A percentile compares a stretch with the other conserved stretches of the same genome.
Evolutionary conservation across 495 filamentous ascomycete genomes (phyloP).

Genomic region (Aspergillus nanangensis): DNA sequence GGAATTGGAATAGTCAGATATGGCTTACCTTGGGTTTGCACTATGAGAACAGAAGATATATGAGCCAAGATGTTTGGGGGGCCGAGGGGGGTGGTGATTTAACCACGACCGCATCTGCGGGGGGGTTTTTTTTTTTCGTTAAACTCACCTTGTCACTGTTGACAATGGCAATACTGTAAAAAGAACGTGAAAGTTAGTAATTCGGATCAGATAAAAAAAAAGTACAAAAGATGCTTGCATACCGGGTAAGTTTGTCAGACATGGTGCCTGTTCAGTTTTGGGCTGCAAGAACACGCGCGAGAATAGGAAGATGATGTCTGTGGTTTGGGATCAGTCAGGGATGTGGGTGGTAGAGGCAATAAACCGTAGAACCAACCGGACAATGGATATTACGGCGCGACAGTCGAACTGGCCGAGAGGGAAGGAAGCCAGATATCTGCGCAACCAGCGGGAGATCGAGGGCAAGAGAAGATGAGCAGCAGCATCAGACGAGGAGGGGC

Average conservation of each 20-base stretch:
- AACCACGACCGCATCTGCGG: conserved; percentile 15
- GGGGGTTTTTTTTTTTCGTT: too few species aligned
- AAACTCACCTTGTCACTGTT: conserved; percentile 85
- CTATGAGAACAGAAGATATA: conserved; percentile 39
- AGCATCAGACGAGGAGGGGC: conserved; percentile 21
- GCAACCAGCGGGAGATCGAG: conserved; percentile 9
- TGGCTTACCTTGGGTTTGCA: conserved; percentile 90
- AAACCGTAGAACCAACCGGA: conserved; percentile 2
- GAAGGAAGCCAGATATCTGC: conserved; percentile 15
- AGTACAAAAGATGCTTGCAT: conserved; percentile 18
- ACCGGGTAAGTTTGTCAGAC: conserved; percentile 86
- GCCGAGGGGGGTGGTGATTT: too few species aligned
- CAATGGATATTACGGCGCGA: conserved; percentile 10
- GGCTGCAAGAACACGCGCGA: conserved; percentile 13
- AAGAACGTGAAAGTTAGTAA: conserved; percentile 10
- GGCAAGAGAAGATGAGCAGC: conserved; percentile 9
- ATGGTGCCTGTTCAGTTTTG: conserved; percentile 43
- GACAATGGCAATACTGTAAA: conserved; percentile 88
- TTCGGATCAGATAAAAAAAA: neutral
- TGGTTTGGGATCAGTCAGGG: neutral
- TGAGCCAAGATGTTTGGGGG: conserved; percentile 34
- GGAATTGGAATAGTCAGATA: neutral
- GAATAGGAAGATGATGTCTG: conserved; percentile 2
- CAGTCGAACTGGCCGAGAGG: conserved; percentile 11
- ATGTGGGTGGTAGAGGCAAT: conserved; percentile 1